These are phyloP conservation scores for Schizonepeta tenuifolia DNA, from an alignment of 257 asterid species.

Conservation along the genomic window DNA sequence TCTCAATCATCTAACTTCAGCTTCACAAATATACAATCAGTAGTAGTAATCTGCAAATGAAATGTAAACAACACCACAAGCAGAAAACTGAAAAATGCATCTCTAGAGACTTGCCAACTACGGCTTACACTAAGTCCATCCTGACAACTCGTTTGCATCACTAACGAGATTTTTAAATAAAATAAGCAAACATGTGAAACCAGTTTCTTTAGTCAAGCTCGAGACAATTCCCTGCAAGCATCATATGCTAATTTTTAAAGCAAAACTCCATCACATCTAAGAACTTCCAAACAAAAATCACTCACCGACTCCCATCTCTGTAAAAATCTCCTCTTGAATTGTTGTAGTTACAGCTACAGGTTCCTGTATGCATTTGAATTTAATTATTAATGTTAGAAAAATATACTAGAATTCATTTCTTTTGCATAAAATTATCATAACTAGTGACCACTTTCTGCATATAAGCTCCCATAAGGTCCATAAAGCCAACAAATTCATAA, in stretches of 20 bases:
- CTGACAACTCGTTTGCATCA: neutral
- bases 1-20: constrained; percentile 2
- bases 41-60: constrained; percentile 16
- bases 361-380: constrained; percentile 52
- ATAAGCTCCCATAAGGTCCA: constrained; percentile 7
- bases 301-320: constrained; percentile 90
- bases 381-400: neutral
- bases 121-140: neutral
- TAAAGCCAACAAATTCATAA: neutral
- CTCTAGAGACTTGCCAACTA: constrained; percentile 2
- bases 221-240: constrained; percentile 4
- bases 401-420: neutral
- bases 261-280: constrained; percentile 18
- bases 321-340: constrained; percentile 84
- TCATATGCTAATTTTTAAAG: constrained; percentile 8
- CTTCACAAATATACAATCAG: neutral
- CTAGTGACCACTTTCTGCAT: neutral
- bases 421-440: neutral
- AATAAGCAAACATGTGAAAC: neutral
- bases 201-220: constrained; percentile 11
- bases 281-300: constrained; percentile 25
- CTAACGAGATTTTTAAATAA: neutral
- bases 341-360: constrained; percentile 84
- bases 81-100: neutral
- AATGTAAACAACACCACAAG: neutral